Base-by-base conservation (phyloP, 139 green algal species). In the Asterochloris sp. region DNA sequence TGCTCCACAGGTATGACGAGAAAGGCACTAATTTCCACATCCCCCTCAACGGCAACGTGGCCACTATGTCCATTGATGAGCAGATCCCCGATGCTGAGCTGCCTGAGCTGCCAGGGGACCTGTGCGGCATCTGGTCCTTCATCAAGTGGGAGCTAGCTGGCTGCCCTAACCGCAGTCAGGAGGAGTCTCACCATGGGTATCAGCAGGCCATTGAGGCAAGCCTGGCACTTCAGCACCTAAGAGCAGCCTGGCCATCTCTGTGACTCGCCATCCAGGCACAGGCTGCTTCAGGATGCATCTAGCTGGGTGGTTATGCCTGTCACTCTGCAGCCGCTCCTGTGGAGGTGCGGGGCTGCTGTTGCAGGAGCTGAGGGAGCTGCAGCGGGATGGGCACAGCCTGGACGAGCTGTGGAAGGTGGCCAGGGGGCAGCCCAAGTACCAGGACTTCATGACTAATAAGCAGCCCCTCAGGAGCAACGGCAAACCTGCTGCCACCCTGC, bases 81-180 rank as follows among this genome's bases (percentile, higher is more conserved):
- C 47, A 77, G 29, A 76, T 76, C 13, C 67, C 66, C 29, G 79
- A 76, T 69, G 76, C 76, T 47, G 76, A 82, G 60, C 77, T 94
- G 24, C 84, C 86, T 8, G 81, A 93, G 67, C 83, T 98, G 64
- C 95, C 96, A 8, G 87, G 95, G 61, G 93, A 98, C 62, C 91
- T 99, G 80, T 94, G 93, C 71, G 93, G 94, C 80, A 95, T 98
- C 79, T 98, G 96, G 92, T 91, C 97, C 0, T 99, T 98, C 90
- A 90, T 99, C 28, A 92, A 95, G 64, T 99, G 96, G 96, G 95
- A 97, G 87, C 60, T 86, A 28, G 85, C 87, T 19, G 95, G 95
- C 60, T 95, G 90, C 84, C 92, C 92, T 27, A 89, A 92, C 83
- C 85, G 90, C 62, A 81, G 69, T 27, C 75, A 91, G 80, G 80